Conservation (phyloP, 495 filamentous ascomycete species). For the Parmelia sp. region DNA sequence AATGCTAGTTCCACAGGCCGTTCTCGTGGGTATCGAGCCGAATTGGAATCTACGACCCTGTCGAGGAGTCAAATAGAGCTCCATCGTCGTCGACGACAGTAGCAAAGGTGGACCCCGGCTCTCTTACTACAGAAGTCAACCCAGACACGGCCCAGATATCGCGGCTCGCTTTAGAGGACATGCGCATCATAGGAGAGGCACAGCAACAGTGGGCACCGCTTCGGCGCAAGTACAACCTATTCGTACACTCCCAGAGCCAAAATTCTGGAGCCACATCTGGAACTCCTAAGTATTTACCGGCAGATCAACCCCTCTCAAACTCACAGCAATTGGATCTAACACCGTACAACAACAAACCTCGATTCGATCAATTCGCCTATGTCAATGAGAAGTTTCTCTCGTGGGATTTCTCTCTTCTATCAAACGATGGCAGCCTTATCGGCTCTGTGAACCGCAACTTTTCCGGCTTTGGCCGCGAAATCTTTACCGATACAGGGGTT, state of each 20-base stretch:
- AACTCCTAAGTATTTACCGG: constrained; percentile 35
- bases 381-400: constrained; percentile 52
- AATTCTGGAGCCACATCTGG: constrained; percentile 26
- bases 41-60: constrained; percentile 58
- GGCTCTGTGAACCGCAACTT: constrained; percentile 65
- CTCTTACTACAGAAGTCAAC: constrained; percentile 35
- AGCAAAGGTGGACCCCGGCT: constrained; percentile 37
- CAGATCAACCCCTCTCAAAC: constrained; percentile 42
- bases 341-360: constrained; percentile 34
- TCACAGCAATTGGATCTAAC: constrained; percentile 44
- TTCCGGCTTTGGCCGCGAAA: constrained; percentile 59
- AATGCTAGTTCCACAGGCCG: constrained; percentile 55
- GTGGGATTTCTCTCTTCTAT: constrained; percentile 53
- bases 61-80: constrained; percentile 32
- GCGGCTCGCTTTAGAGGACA: constrained; percentile 45
- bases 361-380: constrained; percentile 58
- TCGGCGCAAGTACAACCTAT: constrained; percentile 63
- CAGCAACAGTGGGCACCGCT: constrained; percentile 64
- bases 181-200: constrained; percentile 62
- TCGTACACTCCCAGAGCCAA: constrained; percentile 41
- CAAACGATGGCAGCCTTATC: constrained; percentile 42
- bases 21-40: constrained; percentile 62
- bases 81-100: constrained; percentile 40
- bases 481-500: constrained; percentile 67
- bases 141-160: constrained; percentile 46